Evolutionary conservation across 169 alveolate genomes (phyloP).

Genomic region (Plasmodium vivax): DNA sequence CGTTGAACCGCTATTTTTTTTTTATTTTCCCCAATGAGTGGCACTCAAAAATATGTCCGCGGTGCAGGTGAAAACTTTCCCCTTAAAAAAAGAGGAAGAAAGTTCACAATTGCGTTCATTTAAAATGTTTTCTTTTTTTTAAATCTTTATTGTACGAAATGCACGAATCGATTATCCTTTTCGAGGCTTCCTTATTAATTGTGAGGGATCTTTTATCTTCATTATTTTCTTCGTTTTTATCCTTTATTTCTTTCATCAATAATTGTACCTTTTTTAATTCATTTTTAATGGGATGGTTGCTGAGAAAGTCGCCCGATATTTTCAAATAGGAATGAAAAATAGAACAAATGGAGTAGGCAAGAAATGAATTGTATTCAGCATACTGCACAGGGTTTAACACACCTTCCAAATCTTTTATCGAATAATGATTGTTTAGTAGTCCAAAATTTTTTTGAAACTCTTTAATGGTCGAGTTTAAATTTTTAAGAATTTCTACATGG

Average conservation of each 20-base stretch:
- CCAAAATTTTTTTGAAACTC: constrained; percentile 63
- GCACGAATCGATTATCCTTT: constrained; percentile 65
- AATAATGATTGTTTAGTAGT: constrained; percentile 26
- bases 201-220: constrained; percentile 49
- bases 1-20: neutral
- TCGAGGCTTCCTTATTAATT: constrained; percentile 71
- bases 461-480: constrained; percentile 19
- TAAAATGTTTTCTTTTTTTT: constrained; percentile 55
- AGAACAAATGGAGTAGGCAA: constrained; percentile 72
- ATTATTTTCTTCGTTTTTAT: constrained; percentile 13
- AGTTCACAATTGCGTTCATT: neutral
- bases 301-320: constrained; percentile 56
- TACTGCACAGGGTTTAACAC: constrained; percentile 59
- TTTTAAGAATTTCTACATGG: constrained; percentile 26
- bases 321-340: constrained; percentile 74
- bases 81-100: neutral
- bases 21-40: neutral
- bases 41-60: neutral
- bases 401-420: constrained; percentile 59
- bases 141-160: constrained; percentile 73
- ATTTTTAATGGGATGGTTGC: constrained; percentile 62
- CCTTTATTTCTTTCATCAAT: constrained; percentile 74
- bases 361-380: constrained; percentile 70
- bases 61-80: neutral
- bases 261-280: constrained; percentile 61